Evolutionary conservation across 495 filamentous ascomycete species (phyloP).

Genomic region (Penicillium parvum): DNA sequence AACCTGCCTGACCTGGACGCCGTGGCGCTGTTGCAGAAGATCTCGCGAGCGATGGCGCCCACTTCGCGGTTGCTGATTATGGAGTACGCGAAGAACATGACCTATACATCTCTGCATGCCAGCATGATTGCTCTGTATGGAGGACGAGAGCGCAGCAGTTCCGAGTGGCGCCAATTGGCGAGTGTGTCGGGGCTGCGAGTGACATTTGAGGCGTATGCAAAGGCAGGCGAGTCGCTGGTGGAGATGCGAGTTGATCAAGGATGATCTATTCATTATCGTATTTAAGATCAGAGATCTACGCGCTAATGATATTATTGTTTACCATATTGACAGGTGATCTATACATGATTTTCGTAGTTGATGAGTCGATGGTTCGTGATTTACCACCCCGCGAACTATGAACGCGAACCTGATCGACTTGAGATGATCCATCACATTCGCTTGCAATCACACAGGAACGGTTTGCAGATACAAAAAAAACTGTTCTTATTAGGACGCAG

Average conservation of each 20-base stretch:
- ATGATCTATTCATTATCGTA: not conserved
- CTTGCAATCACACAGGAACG: too few relatives aligned
- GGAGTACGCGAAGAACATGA: conserved; percentile 33
- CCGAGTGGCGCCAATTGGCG: conserved; percentile 34
- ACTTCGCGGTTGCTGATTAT: conserved; percentile 45
- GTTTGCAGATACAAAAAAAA: not conserved
- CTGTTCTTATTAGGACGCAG: not conserved
- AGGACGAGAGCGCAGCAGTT: conserved; percentile 28
- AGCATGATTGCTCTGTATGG: conserved; percentile 37
- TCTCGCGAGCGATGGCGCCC: conserved; percentile 40
- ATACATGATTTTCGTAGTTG: too few relatives aligned
- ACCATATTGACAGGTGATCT: too few relatives aligned
- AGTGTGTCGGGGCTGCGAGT: conserved; percentile 27
- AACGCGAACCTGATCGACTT: too few relatives aligned
- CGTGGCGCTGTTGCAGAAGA: conserved; percentile 35
- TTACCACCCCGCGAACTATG: too few relatives aligned
- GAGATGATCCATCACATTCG: not conserved
- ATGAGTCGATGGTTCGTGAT: not conserved
- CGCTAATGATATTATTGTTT: too few relatives aligned
- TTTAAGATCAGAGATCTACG: too few relatives aligned
- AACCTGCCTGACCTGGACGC: conserved; percentile 40
- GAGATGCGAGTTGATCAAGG: conserved; percentile 27
- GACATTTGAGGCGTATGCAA: conserved; percentile 33
- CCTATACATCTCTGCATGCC: conserved; percentile 29
- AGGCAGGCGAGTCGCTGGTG: conserved; percentile 31